These are phyloP conservation scores for Neonectria ditissima DNA, from an alignment of 2,329 filamentous ascomycete species.

Conservation along the genomic window DNA sequence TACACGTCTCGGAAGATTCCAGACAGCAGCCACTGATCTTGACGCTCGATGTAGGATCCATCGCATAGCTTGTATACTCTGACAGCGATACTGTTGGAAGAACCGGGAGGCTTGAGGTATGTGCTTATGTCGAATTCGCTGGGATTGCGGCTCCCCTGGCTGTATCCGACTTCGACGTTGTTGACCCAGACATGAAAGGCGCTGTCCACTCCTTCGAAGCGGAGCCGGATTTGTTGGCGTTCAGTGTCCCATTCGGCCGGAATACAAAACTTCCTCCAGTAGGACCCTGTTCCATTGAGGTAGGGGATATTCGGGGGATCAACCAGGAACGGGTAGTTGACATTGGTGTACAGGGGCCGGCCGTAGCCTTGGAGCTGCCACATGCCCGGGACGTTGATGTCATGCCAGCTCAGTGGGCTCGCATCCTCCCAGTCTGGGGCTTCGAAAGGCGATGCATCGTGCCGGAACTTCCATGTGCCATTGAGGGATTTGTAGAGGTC, in stretches of 20 bases:
- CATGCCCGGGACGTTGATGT: conserved; percentile 70
- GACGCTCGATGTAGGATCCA: conserved; percentile 75
- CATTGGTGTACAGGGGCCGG: conserved; percentile 74
- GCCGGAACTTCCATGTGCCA: conserved; percentile 56
- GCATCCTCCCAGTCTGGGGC: conserved; percentile 32
- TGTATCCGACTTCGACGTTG: conserved; percentile 71
- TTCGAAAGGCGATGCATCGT: conserved; percentile 51
- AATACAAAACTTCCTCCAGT: conserved; percentile 65
- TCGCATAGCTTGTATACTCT: conserved; percentile 76
- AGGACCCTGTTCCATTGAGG: conserved; percentile 73
- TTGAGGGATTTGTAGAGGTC: conserved; percentile 52
- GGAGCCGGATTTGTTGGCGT: conserved; percentile 63
- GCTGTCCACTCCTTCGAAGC: conserved; percentile 78
- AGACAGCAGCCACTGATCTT: conserved; percentile 75
- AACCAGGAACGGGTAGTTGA: conserved; percentile 72
- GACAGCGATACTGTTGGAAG: conserved; percentile 67
- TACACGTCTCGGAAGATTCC: conserved; percentile 75
- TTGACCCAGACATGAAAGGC: conserved; percentile 78
- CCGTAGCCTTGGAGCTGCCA: conserved; percentile 78
- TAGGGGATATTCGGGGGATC: conserved; percentile 70
- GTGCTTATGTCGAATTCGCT: conserved; percentile 76
- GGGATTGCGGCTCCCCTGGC: conserved; percentile 74
- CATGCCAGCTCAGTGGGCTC: conserved; percentile 46
- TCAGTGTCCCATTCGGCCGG: conserved; percentile 57
- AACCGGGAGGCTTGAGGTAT: conserved; percentile 52